A percentile compares a stretch with the other conserved stretches of the same genome.
These are phyloP conservation scores for Nicotiana obtusifolia DNA, from an alignment of 257 asterid species.

Conservation along the genomic window DNA sequence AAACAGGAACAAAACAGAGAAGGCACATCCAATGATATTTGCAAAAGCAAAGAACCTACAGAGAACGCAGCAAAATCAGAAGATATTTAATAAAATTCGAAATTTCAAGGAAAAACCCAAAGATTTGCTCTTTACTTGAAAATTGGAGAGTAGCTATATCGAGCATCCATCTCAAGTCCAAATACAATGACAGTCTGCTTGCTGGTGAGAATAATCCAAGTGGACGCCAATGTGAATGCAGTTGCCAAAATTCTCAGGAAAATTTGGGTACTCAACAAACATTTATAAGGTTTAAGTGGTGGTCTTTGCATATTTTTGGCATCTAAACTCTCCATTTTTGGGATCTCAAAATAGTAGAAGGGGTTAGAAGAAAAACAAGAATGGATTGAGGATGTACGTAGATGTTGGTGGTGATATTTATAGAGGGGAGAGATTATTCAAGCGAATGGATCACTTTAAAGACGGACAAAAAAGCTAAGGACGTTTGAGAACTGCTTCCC, in stretches of 20 bases:
- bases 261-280: constrained; percentile 29
- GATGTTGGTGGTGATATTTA: neutral
- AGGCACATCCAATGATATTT: constrained; percentile 41
- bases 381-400: neutral
- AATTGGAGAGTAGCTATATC: constrained; percentile 52
- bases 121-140: constrained; percentile 31
- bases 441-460: neutral
- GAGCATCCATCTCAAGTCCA: constrained; percentile 46
- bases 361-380: neutral
- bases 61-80: neutral
- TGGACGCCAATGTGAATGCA: constrained; percentile 40
- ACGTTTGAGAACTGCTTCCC: neutral
- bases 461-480: neutral
- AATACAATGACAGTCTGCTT: constrained; percentile 35
- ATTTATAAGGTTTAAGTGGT: constrained; percentile 22
- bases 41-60: constrained; percentile 56
- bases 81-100: neutral
- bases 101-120: neutral
- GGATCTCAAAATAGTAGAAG: neutral
- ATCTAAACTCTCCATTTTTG: constrained; percentile 11
- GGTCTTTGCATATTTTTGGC: constrained; percentile 16
- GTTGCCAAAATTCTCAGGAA: constrained; percentile 32
- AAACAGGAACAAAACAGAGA: constrained; percentile 37
- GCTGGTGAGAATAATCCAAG: constrained; percentile 46
- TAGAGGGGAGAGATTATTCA: neutral